Conservation (phyloP, 148 eudicot genomes). For the Cornus suecica region DNA sequence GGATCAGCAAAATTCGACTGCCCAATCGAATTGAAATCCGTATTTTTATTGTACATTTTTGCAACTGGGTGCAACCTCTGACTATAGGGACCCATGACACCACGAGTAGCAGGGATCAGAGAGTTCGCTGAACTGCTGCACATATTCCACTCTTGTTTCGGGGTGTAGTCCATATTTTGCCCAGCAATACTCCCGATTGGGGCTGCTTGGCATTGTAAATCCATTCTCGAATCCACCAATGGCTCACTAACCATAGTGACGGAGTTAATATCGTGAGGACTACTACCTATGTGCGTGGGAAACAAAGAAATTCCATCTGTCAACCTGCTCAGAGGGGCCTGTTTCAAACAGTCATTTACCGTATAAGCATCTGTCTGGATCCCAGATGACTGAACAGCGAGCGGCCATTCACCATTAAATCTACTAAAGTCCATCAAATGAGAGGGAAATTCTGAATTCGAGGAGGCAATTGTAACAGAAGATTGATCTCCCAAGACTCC, state of each 20-base stretch:
- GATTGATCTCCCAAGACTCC: constrained; percentile 27
- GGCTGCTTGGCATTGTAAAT: constrained; percentile 29
- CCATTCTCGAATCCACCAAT: constrained; percentile 27
- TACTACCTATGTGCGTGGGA: constrained; percentile 14
- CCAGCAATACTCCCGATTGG: constrained; percentile 18
- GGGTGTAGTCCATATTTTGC: constrained; percentile 23
- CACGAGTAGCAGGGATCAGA: constrained; percentile 23
- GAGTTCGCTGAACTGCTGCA: constrained; percentile 27
- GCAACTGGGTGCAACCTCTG: constrained; percentile 1
- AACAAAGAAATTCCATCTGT: constrained; percentile 6
- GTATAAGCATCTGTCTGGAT: constrained; percentile 22
- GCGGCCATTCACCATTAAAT: constrained; percentile 33
- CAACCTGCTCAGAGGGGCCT: constrained; percentile 5
- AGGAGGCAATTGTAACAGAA: background rate
- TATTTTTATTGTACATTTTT: constrained; percentile 9
- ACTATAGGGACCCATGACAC: constrained; percentile 17
- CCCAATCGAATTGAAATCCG: constrained; percentile 21
- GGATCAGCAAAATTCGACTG: constrained; percentile 29
- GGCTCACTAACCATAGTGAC: constrained; percentile 8
- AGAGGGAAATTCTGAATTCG: constrained; percentile 33
- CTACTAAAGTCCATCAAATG: constrained; percentile 29
- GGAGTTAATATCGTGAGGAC: constrained; percentile 16
- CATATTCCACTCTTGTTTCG: constrained; percentile 27
- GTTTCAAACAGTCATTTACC: constrained; percentile 15
- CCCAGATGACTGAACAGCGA: constrained; percentile 31